Percentiles rank a stretch among this genome's conserved stretches.
Conservation (phyloP, 306 rosid genomes). For the Quercus cerris region DNA sequence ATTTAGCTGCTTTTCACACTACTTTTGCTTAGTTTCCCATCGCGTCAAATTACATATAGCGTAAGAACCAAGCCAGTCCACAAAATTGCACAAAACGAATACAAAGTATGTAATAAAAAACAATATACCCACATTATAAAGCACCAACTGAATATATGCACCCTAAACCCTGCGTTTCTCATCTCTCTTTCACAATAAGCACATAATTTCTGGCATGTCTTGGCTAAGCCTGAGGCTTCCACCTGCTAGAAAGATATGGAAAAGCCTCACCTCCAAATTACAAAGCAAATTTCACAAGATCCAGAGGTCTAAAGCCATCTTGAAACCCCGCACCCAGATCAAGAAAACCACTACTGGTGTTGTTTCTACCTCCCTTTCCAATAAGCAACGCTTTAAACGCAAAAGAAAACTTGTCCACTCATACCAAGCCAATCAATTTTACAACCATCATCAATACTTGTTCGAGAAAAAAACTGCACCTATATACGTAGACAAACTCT, state of each 20-base stretch:
- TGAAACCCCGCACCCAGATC: slow-evolving; percentile 31
- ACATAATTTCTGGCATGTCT: slow-evolving; percentile 33
- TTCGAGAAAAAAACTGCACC: slow-evolving; percentile 31
- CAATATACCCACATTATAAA: slow-evolving; percentile 10
- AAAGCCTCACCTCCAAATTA: slow-evolving; percentile 51
- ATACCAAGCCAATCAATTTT: not conserved
- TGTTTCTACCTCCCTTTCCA: slow-evolving; percentile 16
- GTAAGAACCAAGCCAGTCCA: slow-evolving; percentile 17
- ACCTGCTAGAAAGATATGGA: slow-evolving; percentile 62
- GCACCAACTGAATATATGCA: not conserved
- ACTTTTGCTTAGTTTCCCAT: no score
- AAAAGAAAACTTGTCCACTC: slow-evolving; percentile 13
- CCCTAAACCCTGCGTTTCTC: not conserved
- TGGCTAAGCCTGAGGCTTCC: slow-evolving; percentile 47
- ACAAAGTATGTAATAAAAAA: not conserved
- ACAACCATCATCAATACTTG: not conserved
- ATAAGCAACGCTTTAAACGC: slow-evolving; percentile 17
- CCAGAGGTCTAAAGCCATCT: slow-evolving; percentile 43
- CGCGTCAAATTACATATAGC: not conserved
- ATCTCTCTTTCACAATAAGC: not conserved
- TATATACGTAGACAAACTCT: slow-evolving; percentile 63
- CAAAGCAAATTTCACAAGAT: slow-evolving; percentile 47
- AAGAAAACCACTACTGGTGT: not conserved
- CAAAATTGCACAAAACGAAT: not conserved
- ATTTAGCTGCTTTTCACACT: no score